Base-by-base conservation (phyloP, 2,329 filamentous ascomycete genomes). In the Cladosporium sp. region DNA sequence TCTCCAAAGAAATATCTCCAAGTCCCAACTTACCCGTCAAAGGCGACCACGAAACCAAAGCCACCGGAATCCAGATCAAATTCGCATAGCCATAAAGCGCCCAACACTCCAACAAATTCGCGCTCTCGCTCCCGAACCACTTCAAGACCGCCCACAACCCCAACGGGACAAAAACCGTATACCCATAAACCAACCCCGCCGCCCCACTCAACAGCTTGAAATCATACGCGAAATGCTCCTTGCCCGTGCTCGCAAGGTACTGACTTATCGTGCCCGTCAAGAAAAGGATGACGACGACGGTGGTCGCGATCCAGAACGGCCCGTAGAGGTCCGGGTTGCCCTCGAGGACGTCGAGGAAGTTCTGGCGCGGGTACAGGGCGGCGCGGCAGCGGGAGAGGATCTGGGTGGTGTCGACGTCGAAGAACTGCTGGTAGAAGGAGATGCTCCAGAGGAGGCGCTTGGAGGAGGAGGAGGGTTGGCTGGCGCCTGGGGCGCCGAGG, bases 261-360 rank as follows among this genome's bases (percentile, higher is more conserved):
- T 95, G 90, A 76, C 90, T 96, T 70, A 99, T 97, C 0, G 95
- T 98, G 14, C 95, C 95, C 0, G 94, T 95, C 54, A 99, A 79
- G 80, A 99, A 99, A 36, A 99, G 81, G 67, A 99, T 98, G 69
- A 99, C 86, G 14, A 99, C 90, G 11, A 99, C 95, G 0, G 95
- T 98, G 0, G 95, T 98, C 11, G 95, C 95, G 80, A 99, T 98
- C 95, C 95, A 99, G 77, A 98, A 93, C 1, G 95, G 95, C 0
- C 94, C 94, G 83, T 99, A 99, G 38, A 99, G 83, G 76, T 99
- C 95, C 1, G 95, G 92, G 78, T 98, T 98, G 24, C 95, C 95
- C 77, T 99, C 95, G 32, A 99, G 86, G 41, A 98, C 92, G 76
- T 99, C 95, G 69, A 99, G 89, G 81, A 99, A 99, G 83, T 97